A percentile compares a stretch with the other conserved stretches of the same genome.
These are phyloP conservation scores for Oryza meyeriana DNA, from an alignment of 176 grass and related monocot species.

Conservation along the genomic window DNA sequence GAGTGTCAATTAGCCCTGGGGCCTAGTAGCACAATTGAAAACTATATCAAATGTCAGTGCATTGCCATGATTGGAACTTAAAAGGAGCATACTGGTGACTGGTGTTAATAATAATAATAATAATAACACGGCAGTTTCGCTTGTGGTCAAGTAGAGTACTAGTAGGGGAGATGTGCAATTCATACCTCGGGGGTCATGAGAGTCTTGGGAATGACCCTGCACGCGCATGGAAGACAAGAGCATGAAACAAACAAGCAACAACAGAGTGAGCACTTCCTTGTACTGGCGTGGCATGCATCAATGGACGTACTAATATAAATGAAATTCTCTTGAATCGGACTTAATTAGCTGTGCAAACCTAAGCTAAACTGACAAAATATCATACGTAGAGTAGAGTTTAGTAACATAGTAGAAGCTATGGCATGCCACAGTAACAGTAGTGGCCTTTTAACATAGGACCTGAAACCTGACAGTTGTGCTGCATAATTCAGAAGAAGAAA, in stretches of 20 bases:
- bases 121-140: neutral
- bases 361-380: neutral
- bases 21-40: neutral
- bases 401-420: neutral
- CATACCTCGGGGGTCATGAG: conserved; percentile 65
- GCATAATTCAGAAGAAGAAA: neutral
- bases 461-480: neutral
- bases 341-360: neutral
- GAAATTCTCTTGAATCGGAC: neutral
- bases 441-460: too few species aligned
- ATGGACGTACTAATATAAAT: neutral
- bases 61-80: neutral
- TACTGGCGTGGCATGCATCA: neutral
- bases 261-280: neutral
- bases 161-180: neutral
- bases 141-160: neutral
- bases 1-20: neutral
- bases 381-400: neutral
- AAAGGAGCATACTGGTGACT: neutral
- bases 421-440: neutral
- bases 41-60: neutral
- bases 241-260: neutral
- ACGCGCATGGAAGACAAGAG: conserved; percentile 22
- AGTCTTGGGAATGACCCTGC: conserved; percentile 59
- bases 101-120: too few species aligned